Conservation (phyloP, 2,329 filamentous ascomycete genomes). For the Phoma sp. region DNA sequence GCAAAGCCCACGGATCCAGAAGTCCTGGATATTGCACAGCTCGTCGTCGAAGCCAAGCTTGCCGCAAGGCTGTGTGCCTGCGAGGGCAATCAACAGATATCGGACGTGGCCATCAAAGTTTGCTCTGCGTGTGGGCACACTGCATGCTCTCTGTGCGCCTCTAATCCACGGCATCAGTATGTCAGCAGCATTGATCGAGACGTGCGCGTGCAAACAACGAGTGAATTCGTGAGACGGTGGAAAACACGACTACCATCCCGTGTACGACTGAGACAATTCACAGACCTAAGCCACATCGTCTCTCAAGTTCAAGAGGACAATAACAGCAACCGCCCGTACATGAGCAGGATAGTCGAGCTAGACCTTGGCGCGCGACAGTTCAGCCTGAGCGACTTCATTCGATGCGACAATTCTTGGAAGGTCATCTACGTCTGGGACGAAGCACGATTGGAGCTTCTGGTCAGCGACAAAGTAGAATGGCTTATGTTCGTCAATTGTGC, state of each 20-base stretch:
- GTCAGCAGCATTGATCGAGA: neutral
- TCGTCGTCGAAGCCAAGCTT: constrained; percentile 32
- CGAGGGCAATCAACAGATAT: constrained; percentile 57
- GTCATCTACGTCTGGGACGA: constrained; percentile 50
- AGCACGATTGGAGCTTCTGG: constrained; percentile 50
- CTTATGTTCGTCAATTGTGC: constrained; percentile 55
- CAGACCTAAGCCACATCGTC: constrained; percentile 5
- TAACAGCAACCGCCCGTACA: constrained; percentile 10
- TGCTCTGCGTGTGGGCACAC: constrained; percentile 64
- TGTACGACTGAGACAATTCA: constrained; percentile 30
- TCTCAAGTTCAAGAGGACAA: neutral
- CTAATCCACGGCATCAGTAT: constrained; percentile 62
- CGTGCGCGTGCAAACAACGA: constrained; percentile 47
- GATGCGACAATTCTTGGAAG: constrained; percentile 51
- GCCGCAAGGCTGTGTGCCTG: constrained; percentile 64
- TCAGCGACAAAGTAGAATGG: constrained; percentile 55
- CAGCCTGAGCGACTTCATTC: constrained; percentile 23
- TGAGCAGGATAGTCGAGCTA: constrained; percentile 15
- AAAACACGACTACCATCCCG: constrained; percentile 35
- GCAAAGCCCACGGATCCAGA: neutral
- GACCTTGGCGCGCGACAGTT: constrained; percentile 22
- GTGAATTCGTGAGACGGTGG: constrained; percentile 55
- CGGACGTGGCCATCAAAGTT: constrained; percentile 51
- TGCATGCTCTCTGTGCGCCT: constrained; percentile 61
- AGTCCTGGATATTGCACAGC: constrained; percentile 19